phyloP scores from a whole-genome alignment of 306 rosid genomes.

The Carpinus viminea region DNA sequence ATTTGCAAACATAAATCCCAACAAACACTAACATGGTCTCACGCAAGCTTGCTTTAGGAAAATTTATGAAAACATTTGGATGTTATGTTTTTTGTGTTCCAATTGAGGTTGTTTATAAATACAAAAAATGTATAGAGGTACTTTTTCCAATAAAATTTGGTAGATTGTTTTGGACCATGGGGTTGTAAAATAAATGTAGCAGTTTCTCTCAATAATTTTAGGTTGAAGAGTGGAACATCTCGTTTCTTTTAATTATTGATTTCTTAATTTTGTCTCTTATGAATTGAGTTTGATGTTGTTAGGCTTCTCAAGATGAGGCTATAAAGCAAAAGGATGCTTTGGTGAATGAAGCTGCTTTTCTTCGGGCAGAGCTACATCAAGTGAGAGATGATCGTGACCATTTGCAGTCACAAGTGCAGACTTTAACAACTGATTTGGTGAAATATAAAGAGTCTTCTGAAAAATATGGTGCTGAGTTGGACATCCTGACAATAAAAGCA shows the following conservation, averaged over 20 bases:
- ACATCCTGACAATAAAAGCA: slow-evolving; percentile 49
- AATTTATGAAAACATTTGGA: background rate
- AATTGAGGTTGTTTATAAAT: background rate
- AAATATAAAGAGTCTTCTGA: slow-evolving; percentile 66
- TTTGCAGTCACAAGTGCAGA: slow-evolving; percentile 59
- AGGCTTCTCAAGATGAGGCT: slow-evolving; percentile 96
- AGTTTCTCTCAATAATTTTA: background rate
- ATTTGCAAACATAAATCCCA: no score
- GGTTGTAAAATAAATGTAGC: background rate
- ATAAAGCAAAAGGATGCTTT: slow-evolving; percentile 80
- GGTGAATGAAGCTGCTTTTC: slow-evolving; percentile 63
- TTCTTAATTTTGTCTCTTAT: slow-evolving; percentile 15
- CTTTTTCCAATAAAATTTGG: background rate
- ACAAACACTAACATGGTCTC: background rate
- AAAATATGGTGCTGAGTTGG: slow-evolving; percentile 57
- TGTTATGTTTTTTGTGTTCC: background rate
- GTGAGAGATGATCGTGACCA: slow-evolving; percentile 78
- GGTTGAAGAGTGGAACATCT: background rate
- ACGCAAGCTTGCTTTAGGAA: background rate
- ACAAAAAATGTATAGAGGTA: background rate
- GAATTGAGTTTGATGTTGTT: slow-evolving; percentile 26
- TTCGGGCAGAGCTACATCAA: slow-evolving; percentile 73
- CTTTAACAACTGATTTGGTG: slow-evolving; percentile 57
- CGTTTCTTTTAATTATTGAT: no score
- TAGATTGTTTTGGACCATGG: background rate